Base-by-base conservation (phyloP, 2,329 filamentous ascomycete genomes). In the Fusarium sambucinum region DNA sequence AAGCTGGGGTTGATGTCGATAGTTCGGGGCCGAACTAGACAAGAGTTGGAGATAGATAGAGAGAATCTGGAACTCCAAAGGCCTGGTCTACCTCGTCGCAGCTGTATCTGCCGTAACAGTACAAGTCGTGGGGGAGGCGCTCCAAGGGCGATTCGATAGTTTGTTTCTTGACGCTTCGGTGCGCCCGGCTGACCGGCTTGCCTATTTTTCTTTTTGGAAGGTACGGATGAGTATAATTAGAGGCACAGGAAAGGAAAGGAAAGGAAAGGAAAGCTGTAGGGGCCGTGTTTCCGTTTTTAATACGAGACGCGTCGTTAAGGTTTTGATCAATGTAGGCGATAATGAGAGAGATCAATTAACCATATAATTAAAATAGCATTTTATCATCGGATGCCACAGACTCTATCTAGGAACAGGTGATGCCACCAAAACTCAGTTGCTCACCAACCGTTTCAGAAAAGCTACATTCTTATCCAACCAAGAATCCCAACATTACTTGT, bases 31-130 rank as follows among this genome's bases (percentile, higher is more conserved):
- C 14, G 21, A 30, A 19, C n/a, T 19, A 12, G n/a, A 38, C 35
- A 21, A 8, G n/a, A 38, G 35, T n/a, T 38, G 21, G 35, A 38
- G 33, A 19, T 5, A 35, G 33, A 17, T 14, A 37, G 32, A 50
- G 21, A 23, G 63, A 60, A 69, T 64, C 70, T 72, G 61, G 70
- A 71, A 72, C 64, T 68, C 48, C 29, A 60, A 48, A 57, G 69
- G 51, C 67, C 59, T 42, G 17, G 66, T 57, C 55, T 25, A 25
- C 23, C 23, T 25, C 8, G 27, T 27, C 27, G 27, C 8, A 27
- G 27, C 27, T 60, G 53, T 30, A 42, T 56, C 42, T 69, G 54
- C 42, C 50, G 50, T 48, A 48, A 57, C 32, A 30, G 55, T 42
- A 41, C 14, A 29, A 30, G 53, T 66, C 55, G 55, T 62, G 55